Evolutionary conservation across 2,329 filamentous ascomycete species (phyloP).

Genomic region (Claviceps maximensis): DNA sequence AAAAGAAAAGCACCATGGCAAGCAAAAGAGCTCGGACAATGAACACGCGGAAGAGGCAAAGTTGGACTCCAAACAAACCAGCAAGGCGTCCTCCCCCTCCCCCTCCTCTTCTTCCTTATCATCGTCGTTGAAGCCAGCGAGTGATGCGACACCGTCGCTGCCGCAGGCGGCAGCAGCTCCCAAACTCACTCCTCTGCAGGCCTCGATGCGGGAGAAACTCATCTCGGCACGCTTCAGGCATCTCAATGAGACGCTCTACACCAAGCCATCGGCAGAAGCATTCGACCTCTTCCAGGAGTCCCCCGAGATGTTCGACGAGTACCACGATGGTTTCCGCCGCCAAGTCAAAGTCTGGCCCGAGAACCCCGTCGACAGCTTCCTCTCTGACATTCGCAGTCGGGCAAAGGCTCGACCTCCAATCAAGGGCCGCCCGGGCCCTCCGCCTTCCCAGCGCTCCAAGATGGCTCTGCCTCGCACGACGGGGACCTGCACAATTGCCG

Average conservation of each 20-base stretch:
- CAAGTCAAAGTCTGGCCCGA: slow-evolving; percentile 95
- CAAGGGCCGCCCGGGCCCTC: slow-evolving; percentile 17
- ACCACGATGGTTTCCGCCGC: slow-evolving; percentile 89
- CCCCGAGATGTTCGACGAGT: slow-evolving; percentile 90
- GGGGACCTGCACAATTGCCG: slow-evolving; percentile 66
- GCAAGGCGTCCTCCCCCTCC: slow-evolving; percentile 3
- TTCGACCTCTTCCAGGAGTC: slow-evolving; percentile 69
- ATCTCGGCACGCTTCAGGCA: slow-evolving; percentile 92
- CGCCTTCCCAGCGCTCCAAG: slow-evolving; percentile 14
- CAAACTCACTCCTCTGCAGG: slow-evolving; percentile 83
- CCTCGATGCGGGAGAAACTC: slow-evolving; percentile 88
- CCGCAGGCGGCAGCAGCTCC: slow-evolving; percentile 22
- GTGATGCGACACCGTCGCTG: slow-evolving; percentile 20
- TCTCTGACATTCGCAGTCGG: slow-evolving; percentile 55
- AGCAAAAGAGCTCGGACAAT: slow-evolving; percentile 10
- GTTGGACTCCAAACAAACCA: slow-evolving; percentile 1
- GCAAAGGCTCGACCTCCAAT: slow-evolving; percentile 35
- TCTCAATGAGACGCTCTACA: slow-evolving; percentile 94
- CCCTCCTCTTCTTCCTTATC: not conserved
- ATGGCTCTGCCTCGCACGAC: slow-evolving; percentile 57
- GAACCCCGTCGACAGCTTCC: slow-evolving; percentile 86
- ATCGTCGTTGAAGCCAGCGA: slow-evolving; percentile 9
- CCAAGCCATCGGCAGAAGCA: slow-evolving; percentile 73
- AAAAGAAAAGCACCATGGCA: slow-evolving; percentile 15
- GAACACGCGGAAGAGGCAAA: slow-evolving; percentile 3